Conservation (phyloP, 169 alveolate species). For the Plasmodium yoelii region DNA sequence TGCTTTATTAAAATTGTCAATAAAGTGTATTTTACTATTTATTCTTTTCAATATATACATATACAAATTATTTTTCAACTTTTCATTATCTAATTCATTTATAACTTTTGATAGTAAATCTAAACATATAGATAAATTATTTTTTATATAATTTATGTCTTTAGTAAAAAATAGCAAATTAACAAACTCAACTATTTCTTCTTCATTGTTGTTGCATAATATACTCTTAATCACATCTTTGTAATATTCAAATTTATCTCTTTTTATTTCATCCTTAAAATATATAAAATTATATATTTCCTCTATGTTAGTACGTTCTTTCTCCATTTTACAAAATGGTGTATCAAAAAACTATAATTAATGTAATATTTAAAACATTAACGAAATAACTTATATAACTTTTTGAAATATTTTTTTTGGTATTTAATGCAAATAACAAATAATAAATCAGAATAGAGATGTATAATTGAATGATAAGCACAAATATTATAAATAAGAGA, state of each 20-base stretch:
- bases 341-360: not conserved
- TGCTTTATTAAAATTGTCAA: slow-evolving; percentile 53
- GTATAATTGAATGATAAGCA: too few species aligned
- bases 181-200: slow-evolving; percentile 16
- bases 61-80: slow-evolving; percentile 26
- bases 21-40: not conserved
- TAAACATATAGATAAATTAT: slow-evolving; percentile 41
- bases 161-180: slow-evolving; percentile 50
- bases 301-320: slow-evolving; percentile 24
- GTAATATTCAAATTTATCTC: slow-evolving; percentile 14
- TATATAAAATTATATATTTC: slow-evolving; percentile 34
- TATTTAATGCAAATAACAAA: too few species aligned
- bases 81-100: slow-evolving; percentile 21
- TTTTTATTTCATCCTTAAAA: slow-evolving; percentile 32
- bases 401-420: too few species aligned
- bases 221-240: slow-evolving; percentile 22
- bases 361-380: too few species aligned
- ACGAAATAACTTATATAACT: too few species aligned
- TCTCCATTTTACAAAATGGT: slow-evolving; percentile 25
- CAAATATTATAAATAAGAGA: too few species aligned
- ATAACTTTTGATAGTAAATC: slow-evolving; percentile 8
- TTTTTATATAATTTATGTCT: slow-evolving; percentile 40
- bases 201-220: slow-evolving; percentile 8
- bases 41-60: slow-evolving; percentile 62
- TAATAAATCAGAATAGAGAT: too few species aligned